Evolutionary conservation across 805 yeast genomes (phyloP), one percentile per base, ranked within the genome.

Genomic region (Suhomyces faveliae): DNA sequence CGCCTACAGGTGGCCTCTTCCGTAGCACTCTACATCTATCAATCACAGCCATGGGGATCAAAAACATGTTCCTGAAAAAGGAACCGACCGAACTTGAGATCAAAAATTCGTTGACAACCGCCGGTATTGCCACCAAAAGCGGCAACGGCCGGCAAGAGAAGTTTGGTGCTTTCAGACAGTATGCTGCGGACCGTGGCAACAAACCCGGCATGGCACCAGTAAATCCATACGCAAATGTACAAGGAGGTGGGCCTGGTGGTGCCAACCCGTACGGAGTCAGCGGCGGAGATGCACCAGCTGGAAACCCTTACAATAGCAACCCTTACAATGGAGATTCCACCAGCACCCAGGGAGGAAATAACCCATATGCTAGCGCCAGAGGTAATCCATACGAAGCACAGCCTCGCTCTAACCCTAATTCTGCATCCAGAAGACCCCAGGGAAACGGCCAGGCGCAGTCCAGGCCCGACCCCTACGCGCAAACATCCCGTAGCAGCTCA

Each of bases 11-110:
- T 8, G 21, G 37, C n/a, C 37, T 10, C 12, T 33, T 33, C 21
- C 15, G 12, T 15, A 15, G n/a, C 37, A 33, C 37, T 9, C 5
- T 33, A 9, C 15, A 15, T 15, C n/a, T 20, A 17, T 15, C 37
- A 1, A 33, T 12, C 10, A 8, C 5, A 20, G 9, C 11, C 42
- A 77, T 77, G 81, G 79, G 79, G 9, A 45, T 73, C 52, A 75
- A 68, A 52, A 69, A 70, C 49, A 70, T 74, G 58, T 76, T 76
- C 60, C 73, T 66, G 55, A 73, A 66, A 62, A 78, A 76, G 56
- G 83, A 79, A 52, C 77, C 77, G 30, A 72, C 78, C 22, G 78
- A 74, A 49, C 73, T 67, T 47, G 79, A 78, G 60, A 59, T 76
- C 49, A 59, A 68, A 42, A 70, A 70, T 41, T 67, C 64, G 30